Evolutionary conservation across 1,284 basidiomycete genomes (phyloP), one percentile per base, ranked within the genome.

Genomic region (Puccinia horiana): DNA sequence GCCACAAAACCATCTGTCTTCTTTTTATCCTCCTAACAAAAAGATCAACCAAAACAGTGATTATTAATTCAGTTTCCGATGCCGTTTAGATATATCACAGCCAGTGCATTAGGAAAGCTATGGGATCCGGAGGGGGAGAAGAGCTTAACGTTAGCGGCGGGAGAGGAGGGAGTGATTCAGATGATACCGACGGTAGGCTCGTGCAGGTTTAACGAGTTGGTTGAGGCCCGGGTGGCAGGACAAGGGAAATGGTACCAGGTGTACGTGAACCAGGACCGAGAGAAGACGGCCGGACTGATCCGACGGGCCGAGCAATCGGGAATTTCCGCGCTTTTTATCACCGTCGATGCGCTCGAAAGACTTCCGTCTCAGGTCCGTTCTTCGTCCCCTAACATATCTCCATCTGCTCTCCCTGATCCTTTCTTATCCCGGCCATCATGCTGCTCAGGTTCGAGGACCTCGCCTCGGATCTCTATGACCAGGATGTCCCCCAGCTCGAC

Each of bases 121-220:
- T 96, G 87, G 1, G 86, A 87, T 83, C 86, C 86, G 5, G 86
- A 87, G 44, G 87, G 87, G 14, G 87, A 87, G 80, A 87, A 86
- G 18, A 92, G 92, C 85, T 87, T 98, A 65, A 98, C 95, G 0
- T 89, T 92, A 83, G 94, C 94, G 0, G 94, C 94, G 0, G 93
- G 91, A 83, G 92, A 92, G 85, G 89, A 93, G 83, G 90, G 90
- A 18, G 88, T 94, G 72, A 95, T 96, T 83, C 95, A 96, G 85
- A 96, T 96, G 95, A 94, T 95, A 77, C 93, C 94, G 0, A 95
- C 94, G 0, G 89, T 96, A 40, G 93, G 94, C 0, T 94, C 93
- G 0, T 96, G 94, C 86, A 92, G 92, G 0, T 95, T 96, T 85
- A 94, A 96, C 86, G 94, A 96, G 85, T 91, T 96, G 82, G 89